phyloP scores from a whole-genome alignment of 768 basidiomycete species.

The Steccherinum ochraceum region DNA sequence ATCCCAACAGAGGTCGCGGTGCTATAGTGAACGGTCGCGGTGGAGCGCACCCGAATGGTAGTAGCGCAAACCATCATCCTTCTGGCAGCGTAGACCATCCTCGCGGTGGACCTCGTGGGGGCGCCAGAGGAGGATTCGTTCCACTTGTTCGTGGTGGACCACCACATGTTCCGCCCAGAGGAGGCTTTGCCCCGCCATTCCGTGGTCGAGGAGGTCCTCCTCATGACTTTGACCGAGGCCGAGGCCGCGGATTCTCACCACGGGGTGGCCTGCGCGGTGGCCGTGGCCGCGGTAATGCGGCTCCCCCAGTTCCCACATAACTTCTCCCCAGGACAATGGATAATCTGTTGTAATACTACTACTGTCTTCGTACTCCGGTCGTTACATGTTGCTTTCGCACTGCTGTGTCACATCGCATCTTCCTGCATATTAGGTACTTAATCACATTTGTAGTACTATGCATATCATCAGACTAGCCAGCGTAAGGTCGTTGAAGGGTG shows the following conservation, averaged over 20 bases:
- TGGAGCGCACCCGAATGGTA: neutral
- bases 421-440: neutral
- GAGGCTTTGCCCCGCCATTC: constrained; percentile 13
- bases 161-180: constrained; percentile 14
- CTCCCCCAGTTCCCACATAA: neutral
- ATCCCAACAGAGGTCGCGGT: constrained; percentile 56
- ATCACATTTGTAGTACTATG: neutral
- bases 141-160: constrained; percentile 5
- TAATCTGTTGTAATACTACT: too few relatives aligned
- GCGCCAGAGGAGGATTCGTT: constrained; percentile 6
- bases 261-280: neutral
- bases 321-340: neutral
- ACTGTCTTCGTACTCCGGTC: too few relatives aligned
- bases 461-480: too few relatives aligned
- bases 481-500: too few relatives aligned
- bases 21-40: neutral
- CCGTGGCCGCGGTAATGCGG: neutral
- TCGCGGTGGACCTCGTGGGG: neutral
- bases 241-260: constrained; percentile 13
- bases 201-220: constrained; percentile 28
- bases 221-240: constrained; percentile 27
- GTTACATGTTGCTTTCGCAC: neutral
- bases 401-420: neutral
- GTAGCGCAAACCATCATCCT: neutral
- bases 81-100: constrained; percentile 3